Evolutionary conservation across 106 monocot species (phyloP).

Genomic region (Phalaenopsis aphrodite): DNA sequence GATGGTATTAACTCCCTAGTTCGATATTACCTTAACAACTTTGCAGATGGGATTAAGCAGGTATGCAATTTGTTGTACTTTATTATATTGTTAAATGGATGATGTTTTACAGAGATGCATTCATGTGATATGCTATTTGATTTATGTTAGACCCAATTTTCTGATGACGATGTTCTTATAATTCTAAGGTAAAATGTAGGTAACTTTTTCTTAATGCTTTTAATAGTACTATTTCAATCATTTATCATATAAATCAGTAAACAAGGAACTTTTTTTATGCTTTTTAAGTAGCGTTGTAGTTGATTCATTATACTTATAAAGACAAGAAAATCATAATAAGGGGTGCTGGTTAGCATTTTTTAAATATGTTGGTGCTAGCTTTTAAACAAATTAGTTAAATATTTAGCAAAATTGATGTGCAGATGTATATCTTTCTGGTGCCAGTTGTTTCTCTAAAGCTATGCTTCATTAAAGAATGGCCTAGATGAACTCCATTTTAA

Average conservation of each 20-base stretch:
- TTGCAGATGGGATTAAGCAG: conserved; percentile 68
- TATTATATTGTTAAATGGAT: neutral
- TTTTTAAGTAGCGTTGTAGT: neutral
- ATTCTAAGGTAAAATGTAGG: neutral
- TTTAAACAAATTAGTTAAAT: no score
- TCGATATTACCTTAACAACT: conserved; percentile 75
- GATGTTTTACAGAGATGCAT: neutral
- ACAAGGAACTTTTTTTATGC: neutral
- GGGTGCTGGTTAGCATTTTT: no score
- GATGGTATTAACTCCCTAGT: conserved; percentile 56
- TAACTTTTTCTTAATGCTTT: neutral
- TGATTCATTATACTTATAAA: no score
- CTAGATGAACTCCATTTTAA: no score
- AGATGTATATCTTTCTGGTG: no score
- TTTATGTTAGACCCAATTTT: neutral
- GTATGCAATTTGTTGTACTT: conserved; percentile 12
- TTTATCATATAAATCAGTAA: neutral
- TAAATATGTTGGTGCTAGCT: no score
- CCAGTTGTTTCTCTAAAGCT: no score
- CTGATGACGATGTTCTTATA: neutral
- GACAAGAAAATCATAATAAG: no score
- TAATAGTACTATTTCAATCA: neutral
- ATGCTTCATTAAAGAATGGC: no score
- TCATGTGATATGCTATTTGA: neutral
- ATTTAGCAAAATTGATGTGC: no score